These are phyloP conservation scores for Russula sp. DNA, from an alignment of 768 basidiomycete species.

Conservation along the genomic window DNA sequence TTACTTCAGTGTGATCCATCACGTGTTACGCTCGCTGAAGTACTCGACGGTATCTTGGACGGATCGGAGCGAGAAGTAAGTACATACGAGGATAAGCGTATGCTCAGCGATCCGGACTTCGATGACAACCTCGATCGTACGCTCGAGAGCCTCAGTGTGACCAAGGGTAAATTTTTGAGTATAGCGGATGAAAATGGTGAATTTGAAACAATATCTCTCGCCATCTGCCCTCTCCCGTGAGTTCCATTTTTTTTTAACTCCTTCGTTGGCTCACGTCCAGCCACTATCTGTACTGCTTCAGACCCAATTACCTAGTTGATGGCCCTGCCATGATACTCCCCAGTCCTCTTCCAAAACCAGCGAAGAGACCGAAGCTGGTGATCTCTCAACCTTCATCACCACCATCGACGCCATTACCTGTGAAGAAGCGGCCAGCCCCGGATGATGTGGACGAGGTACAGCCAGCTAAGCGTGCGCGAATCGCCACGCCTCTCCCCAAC, in stretches of 20 bases:
- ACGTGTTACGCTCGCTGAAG: conserved; percentile 63
- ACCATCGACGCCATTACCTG: conserved; percentile 44
- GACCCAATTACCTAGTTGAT: conserved; percentile 54
- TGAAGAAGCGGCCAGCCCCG: conserved; percentile 55
- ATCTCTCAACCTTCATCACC: conserved; percentile 40
- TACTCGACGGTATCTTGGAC: conserved; percentile 67
- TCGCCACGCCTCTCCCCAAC: conserved; percentile 31
- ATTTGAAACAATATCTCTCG: conserved; percentile 67
- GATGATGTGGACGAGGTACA: conserved; percentile 59
- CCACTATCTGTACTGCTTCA: conserved; percentile 33
- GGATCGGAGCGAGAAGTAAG: conserved; percentile 49
- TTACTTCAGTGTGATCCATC: conserved; percentile 70
- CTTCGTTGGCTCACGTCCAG: neutral
- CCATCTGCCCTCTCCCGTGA: conserved; percentile 66
- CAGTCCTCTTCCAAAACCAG: conserved; percentile 57
- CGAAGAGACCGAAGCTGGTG: conserved; percentile 39
- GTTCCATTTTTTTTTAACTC: conserved; percentile 36
- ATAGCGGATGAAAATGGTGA: conserved; percentile 88
- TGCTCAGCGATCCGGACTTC: conserved; percentile 92
- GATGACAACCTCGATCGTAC: conserved; percentile 84
- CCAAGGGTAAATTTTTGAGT: conserved; percentile 80
- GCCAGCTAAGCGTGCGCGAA: conserved; percentile 53
- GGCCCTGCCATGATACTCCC: conserved; percentile 61
- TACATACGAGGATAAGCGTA: conserved; percentile 81
- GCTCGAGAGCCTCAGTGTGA: conserved; percentile 75